Base-by-base conservation (phyloP, 2,329 filamentous ascomycete genomes). In the Fusarium sp. region DNA sequence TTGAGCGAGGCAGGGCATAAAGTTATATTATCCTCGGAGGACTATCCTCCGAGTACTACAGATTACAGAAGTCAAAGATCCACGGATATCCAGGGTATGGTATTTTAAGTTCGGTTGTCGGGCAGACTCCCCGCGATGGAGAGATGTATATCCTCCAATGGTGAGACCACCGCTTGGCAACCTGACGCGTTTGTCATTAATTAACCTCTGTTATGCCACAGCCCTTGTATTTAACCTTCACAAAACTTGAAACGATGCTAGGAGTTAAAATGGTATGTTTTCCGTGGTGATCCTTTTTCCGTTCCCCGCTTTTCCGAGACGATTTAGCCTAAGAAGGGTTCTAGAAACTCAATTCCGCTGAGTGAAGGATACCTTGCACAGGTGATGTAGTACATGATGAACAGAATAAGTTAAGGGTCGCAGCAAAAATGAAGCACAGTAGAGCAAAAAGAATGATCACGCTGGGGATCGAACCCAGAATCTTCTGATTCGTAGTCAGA, bases 401-500 rank as follows among this genome's bases (percentile, higher is more conserved):
- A 36, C 17, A 15, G 15, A 8, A 36, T 36, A 7, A 15, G 13
- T 15, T 36, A 12, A 15, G 5, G 3, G 12, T 3, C 6, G 5
- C 15, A 4, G 5, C 11, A 9, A 18, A 10, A 6, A 20, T 3
- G 3, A 20, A 9, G 11, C n/a, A 14, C 2, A 1, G 25, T 3
- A 20, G 9, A 27, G 33, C 18, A 66, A 66, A 66, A 62, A 18
- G 6, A 35, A 31, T 70, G 67, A 70, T 70, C 66, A 70, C 56
- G 67, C 60, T 70, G 66, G 66, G 67, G 67, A 70, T 70, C 66
- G 67, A 70, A 70, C 67, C 67, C 66, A 70, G 66, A 70, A 70
- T 70, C 67, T 70, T 70, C 67, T 70, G 67, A 70, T 70, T 70
- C 67, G 67, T 70, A 70, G 67, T 70, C 67, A 70, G 67, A 70